Percentiles rank a stretch among this genome's conserved stretches.
These are phyloP conservation scores for Trichosanthes truncata DNA, from an alignment of 306 rosid genomes.

Conservation along the genomic window DNA sequence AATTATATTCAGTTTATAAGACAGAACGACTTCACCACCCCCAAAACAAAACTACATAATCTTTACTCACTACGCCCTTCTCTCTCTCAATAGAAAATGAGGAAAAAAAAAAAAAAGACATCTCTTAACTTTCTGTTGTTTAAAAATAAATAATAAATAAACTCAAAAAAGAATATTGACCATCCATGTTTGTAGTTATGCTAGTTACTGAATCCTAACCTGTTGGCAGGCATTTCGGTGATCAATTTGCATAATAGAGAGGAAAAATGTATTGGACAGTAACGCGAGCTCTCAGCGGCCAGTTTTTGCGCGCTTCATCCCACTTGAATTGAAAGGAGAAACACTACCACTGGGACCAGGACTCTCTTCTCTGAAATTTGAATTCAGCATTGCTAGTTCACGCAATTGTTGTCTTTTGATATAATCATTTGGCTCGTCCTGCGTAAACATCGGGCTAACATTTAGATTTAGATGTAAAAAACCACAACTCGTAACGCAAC, in stretches of 20 bases:
- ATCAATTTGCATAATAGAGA: background rate
- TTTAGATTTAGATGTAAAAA: background rate
- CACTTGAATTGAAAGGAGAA: conserved; percentile 91
- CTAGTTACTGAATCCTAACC: background rate
- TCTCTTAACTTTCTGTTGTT: conserved; percentile 9
- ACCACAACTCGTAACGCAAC: no score
- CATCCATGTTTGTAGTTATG: conserved; percentile 6
- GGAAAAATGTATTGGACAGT: background rate
- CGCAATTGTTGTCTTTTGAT: conserved; percentile 90
- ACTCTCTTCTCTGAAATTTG: conserved; percentile 84
- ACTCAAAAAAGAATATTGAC: conserved; percentile 10
- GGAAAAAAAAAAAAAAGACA: background rate
- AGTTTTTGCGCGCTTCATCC: conserved; percentile 89
- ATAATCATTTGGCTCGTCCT: conserved; percentile 88
- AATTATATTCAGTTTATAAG: conserved; percentile 46
- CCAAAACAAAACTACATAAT: background rate
- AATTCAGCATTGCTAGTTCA: conserved; percentile 79
- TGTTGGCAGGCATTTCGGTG: conserved; percentile 2
- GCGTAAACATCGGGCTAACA: conserved; percentile 8
- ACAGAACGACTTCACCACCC: conserved; percentile 41
- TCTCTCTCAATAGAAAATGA: background rate
- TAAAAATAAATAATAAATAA: conserved; percentile 11
- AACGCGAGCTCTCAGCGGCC: conserved; percentile 43
- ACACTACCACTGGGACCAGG: conserved; percentile 83
- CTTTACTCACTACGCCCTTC: background rate